A percentile compares a stretch with the other conserved stretches of the same genome.
phyloP scores from a whole-genome alignment of 2,329 filamentous ascomycete genomes.

The Cadophora sp. region DNA sequence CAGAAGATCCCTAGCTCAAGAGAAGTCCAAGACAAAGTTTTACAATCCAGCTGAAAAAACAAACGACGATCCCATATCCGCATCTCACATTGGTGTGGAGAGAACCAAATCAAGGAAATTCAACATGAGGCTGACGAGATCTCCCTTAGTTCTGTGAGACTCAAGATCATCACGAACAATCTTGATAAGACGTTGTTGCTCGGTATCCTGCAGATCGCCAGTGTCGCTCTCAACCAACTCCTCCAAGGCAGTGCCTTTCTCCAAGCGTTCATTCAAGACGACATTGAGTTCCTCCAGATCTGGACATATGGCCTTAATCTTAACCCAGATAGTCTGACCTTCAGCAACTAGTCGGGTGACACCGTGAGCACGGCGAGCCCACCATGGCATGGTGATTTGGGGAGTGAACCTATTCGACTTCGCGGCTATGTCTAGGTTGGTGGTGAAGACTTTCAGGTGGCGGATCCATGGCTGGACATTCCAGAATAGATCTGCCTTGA shows the following conservation, averaged over 20 bases:
- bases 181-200: neutral
- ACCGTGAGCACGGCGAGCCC: neutral
- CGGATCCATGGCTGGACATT: slow-evolving; percentile 11
- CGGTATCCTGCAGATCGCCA: neutral
- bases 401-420: neutral
- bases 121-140: neutral
- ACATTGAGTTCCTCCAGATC: slow-evolving; percentile 16
- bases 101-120: neutral
- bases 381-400: neutral
- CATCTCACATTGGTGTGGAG: neutral
- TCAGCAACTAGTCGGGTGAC: neutral
- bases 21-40: neutral
- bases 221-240: neutral
- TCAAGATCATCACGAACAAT: neutral
- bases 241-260: neutral
- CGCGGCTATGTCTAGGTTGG: neutral
- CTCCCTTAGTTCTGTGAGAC: neutral
- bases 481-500: slow-evolving; percentile 2
- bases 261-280: neutral
- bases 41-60: neutral
- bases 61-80: neutral
- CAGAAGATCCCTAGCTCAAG: neutral
- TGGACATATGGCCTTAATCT: slow-evolving; percentile 7
- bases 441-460: neutral
- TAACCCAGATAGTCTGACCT: neutral